phyloP scores from a whole-genome alignment of 2,329 filamentous ascomycete genomes.

The Calonectria hawksworthii region DNA sequence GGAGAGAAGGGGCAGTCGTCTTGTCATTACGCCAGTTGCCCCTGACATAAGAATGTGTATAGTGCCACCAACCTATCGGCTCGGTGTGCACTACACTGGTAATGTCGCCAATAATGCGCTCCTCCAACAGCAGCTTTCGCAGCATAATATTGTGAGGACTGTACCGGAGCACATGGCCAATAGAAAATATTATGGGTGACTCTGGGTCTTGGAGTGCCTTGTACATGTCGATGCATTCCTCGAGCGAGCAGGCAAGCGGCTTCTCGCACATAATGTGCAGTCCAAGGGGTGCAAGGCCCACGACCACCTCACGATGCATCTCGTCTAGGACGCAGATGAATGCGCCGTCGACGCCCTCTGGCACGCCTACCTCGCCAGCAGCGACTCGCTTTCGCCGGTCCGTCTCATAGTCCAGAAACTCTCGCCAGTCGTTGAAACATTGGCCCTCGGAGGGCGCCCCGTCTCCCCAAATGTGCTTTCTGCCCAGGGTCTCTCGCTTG shows the following conservation, averaged over 20 bases:
- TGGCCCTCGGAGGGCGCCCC: conserved; percentile 69
- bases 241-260: conserved; percentile 84
- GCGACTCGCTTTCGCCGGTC: conserved; percentile 68
- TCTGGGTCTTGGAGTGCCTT: conserved; percentile 61
- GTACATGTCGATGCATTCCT: conserved; percentile 84
- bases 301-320: conserved; percentile 85
- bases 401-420: conserved; percentile 82
- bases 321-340: conserved; percentile 85
- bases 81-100: conserved; percentile 92
- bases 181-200: conserved; percentile 77
- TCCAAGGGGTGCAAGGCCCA: conserved; percentile 76
- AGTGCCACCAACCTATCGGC: conserved; percentile 97
- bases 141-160: conserved; percentile 92
- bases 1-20: conserved; percentile 81
- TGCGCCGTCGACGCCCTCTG: conserved; percentile 71
- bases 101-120: conserved; percentile 85
- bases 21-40: conserved; percentile 94
- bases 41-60: conserved; percentile 88
- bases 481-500: conserved; percentile 80
- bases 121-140: conserved; percentile 80
- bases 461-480: conserved; percentile 79
- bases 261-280: conserved; percentile 97
- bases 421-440: conserved; percentile 79
- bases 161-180: conserved; percentile 94
- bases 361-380: conserved; percentile 61